These are phyloP conservation scores for Tephrocybe sp. DNA, from an alignment of 768 basidiomycete genomes.

Conservation along the genomic window DNA sequence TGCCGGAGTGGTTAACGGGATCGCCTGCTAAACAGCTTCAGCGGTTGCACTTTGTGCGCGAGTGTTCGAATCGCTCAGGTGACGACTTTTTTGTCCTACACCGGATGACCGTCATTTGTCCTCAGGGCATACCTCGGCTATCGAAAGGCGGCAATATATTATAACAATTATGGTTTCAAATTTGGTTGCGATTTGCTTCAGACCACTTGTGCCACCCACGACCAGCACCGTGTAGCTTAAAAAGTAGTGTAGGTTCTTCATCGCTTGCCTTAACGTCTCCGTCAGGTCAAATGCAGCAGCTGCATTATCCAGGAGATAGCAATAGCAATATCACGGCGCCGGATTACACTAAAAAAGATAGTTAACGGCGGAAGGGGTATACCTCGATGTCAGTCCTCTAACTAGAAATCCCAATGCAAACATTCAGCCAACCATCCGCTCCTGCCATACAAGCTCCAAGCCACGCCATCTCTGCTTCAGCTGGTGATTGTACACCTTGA, in stretches of 20 bases:
- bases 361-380: constrained; percentile 6
- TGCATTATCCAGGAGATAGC: no score
- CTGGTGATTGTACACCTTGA: constrained; percentile 82
- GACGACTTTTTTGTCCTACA: constrained; percentile 33
- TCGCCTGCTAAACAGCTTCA: constrained; percentile 60
- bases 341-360: constrained; percentile 2
- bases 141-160: no score
- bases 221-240: no score
- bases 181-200: no score
- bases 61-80: constrained; percentile 57
- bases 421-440: constrained; percentile 93
- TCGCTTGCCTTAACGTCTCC: no score
- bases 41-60: constrained; percentile 53
- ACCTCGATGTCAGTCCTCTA: constrained; percentile 7
- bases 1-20: constrained; percentile 95
- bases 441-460: constrained; percentile 89
- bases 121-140: no score
- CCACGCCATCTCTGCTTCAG: constrained; percentile 92
- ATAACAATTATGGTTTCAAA: no score
- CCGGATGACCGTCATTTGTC: not conserved
- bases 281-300: no score
- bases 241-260: no score
- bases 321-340: no score
- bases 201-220: no score
- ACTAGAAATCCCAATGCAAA: constrained; percentile 69